These are phyloP conservation scores for Serendipita sp. DNA, from an alignment of 768 basidiomycete species.

Conservation along the genomic window DNA sequence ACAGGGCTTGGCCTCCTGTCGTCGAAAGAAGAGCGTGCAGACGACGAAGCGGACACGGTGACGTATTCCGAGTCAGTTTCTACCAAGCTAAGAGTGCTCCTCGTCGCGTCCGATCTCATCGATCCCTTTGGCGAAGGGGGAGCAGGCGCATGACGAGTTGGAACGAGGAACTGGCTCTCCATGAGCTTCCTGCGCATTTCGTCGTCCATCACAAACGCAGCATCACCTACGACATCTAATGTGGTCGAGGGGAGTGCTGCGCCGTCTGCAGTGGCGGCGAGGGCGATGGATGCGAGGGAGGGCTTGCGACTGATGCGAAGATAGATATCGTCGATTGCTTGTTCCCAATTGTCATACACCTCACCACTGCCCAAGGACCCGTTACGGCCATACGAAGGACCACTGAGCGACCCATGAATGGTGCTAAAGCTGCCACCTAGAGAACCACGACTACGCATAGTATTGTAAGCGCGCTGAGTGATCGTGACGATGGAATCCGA, in stretches of 20 bases:
- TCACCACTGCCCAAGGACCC: not conserved
- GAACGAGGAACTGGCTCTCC: constrained; percentile 2
- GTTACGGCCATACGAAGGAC: not conserved
- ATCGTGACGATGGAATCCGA: constrained; percentile 4
- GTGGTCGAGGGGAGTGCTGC: not conserved
- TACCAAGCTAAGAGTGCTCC: not conserved
- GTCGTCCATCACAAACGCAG: constrained; percentile 3
- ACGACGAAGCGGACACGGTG: not conserved
- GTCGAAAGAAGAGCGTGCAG: constrained; percentile 2
- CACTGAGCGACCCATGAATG: not conserved
- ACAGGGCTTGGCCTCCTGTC: not conserved
- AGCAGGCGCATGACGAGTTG: not conserved
- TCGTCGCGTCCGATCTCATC: not conserved
- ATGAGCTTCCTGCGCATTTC: not conserved
- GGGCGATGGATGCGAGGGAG: not conserved
- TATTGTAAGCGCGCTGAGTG: not conserved
- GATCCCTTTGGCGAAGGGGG: not conserved
- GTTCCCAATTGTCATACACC: not conserved
- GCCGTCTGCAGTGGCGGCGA: not conserved
- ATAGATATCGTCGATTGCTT: constrained; percentile 4
- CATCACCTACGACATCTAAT: not conserved
- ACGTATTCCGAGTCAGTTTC: not conserved
- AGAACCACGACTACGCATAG: not conserved
- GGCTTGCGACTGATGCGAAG: not conserved
- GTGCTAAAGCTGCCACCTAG: not conserved